Evolutionary conservation across 2,329 filamentous ascomycete genomes (phyloP).

Genomic region (Monilinia vaccinii-corymbosi): DNA sequence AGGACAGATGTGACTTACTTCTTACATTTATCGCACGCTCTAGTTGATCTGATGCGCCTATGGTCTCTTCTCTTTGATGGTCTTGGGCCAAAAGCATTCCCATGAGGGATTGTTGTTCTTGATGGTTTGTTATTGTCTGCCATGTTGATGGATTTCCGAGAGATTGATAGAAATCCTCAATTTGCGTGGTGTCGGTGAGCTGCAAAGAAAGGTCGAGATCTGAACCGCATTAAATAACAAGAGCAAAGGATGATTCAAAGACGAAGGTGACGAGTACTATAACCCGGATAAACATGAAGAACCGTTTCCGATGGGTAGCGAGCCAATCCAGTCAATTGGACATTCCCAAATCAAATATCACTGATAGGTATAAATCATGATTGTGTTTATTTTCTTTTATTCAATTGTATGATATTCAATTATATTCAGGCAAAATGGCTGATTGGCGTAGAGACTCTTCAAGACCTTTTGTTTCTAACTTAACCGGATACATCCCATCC

Average conservation of each 20-base stretch:
- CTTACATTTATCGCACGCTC: conserved; percentile 41
- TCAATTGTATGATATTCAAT: neutral
- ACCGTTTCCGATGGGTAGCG: neutral
- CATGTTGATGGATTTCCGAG: neutral
- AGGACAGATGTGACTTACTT: conserved; percentile 30
- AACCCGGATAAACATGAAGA: neutral
- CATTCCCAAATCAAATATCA: neutral
- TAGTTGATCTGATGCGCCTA: conserved; percentile 31
- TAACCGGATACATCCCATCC: neutral
- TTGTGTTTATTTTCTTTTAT: too few species aligned
- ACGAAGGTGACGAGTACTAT: neutral
- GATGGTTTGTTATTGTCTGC: neutral
- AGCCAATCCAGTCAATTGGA: neutral
- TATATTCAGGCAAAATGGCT: neutral
- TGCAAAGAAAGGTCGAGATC: neutral
- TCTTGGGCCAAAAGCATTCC: too few species aligned
- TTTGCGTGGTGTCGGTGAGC: neutral
- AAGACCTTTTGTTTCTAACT: neutral
- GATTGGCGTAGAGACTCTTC: neutral
- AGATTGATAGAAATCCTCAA: neutral
- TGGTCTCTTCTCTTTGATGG: neutral
- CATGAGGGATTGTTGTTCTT: neutral
- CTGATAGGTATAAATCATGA: too few species aligned
- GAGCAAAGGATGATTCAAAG: neutral
- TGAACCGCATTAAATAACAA: neutral